Percentiles rank a stretch among this genome's conserved stretches.
Evolutionary conservation across 805 yeast genomes (phyloP).

Genomic region (Lipomyces starkeyi): DNA sequence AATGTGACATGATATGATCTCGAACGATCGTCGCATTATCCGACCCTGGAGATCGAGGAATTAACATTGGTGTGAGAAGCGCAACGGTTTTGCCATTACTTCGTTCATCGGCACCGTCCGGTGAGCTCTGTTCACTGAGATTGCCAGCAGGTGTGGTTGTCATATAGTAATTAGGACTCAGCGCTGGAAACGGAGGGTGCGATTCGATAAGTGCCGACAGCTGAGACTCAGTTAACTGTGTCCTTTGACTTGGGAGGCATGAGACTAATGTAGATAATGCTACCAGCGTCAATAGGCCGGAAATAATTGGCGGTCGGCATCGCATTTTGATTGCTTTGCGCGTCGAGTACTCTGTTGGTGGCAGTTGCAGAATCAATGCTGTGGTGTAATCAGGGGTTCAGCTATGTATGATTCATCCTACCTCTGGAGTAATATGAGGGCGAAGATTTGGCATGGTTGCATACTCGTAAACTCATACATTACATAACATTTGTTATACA

Average conservation of each 20-base stretch:
- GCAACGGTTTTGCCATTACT: constrained; percentile 7
- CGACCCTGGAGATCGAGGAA: constrained; percentile 53
- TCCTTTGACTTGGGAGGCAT: constrained; percentile 14
- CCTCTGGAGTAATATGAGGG: too few species aligned
- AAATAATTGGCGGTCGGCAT: background rate
- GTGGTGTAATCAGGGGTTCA: too few species aligned
- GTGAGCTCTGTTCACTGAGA: background rate
- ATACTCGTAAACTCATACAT: background rate
- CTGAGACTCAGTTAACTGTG: constrained; percentile 18
- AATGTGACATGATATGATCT: constrained; percentile 48
- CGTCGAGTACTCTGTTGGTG: background rate
- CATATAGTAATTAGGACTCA: constrained; percentile 21
- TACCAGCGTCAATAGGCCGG: background rate
- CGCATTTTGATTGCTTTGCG: background rate
- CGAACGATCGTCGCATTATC: constrained; percentile 49
- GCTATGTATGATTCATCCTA: too few species aligned
- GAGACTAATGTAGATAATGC: background rate
- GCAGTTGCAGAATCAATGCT: too few species aligned
- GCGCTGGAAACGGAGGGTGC: constrained; percentile 30
- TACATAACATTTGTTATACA: background rate
- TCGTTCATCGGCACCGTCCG: background rate
- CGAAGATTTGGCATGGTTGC: background rate
- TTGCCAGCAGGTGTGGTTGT: background rate
- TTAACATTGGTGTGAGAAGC: constrained; percentile 44
- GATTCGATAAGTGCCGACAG: constrained; percentile 12